Base-by-base conservation (phyloP, 192 early-diverging fungal genomes). In the Podila epicladia region DNA sequence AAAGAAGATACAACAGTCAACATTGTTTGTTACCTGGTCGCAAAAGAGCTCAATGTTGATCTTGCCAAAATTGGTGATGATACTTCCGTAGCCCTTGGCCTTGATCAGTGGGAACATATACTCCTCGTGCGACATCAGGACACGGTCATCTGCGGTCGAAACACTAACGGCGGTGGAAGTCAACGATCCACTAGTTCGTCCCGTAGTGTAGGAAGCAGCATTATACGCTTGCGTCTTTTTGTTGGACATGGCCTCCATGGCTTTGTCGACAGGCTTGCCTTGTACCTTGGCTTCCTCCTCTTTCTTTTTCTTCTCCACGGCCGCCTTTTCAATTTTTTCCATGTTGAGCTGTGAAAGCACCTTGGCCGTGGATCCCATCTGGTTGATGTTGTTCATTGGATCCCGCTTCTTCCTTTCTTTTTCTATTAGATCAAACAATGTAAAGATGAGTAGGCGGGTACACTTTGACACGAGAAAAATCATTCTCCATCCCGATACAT, bases 31-130 rank as follows among this genome's bases (percentile, higher is more conserved):
- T 87, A 89, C 89, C 80, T 92, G 91, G 37, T 89, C 88, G 65
- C 94, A 94, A 65, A 87, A 93, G 53, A 97, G 77, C 70, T 97
- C 95, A 31, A 97, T 74, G 72, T 94, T 92, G 58, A 97, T 67
- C 31, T 94, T 88, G 33, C 95, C 95, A 63, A 95, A 84, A 69
- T 91, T 96, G 37, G 97, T 99, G 26, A 87, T 67, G 17, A 99
- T 88, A 26, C 87, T 87, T 29, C 85, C 94, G 64, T 93, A 93
- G 5, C 91, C 96, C 67, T 95, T 97, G 22, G 83, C 83, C 67
- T 95, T 95, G 73, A 99, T 92, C 26, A 91, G 83, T 35, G 88
- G 89, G 73, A 95, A 94, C 93, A 98, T 93, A 82, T 92, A 96
- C 73, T 97, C 97, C 60, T 97, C 95, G 62, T 95, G 92, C 32